Evolutionary conservation across 768 basidiomycete genomes (phyloP).

Genomic region (Trametes meyenii): DNA sequence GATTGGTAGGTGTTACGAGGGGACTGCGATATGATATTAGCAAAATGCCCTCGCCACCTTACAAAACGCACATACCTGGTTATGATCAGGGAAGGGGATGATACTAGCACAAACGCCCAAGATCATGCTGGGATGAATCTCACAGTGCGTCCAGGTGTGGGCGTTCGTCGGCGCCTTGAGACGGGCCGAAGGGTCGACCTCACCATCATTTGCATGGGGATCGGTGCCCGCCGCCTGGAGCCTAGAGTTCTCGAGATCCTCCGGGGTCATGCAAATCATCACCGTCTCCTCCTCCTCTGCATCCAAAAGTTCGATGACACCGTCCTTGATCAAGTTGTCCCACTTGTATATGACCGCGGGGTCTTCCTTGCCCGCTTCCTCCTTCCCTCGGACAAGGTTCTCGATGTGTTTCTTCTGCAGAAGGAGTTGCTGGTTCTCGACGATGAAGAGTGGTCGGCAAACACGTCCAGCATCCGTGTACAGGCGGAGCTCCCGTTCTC

Average conservation of each 20-base stretch:
- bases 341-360: conserved; percentile 67
- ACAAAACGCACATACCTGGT: conserved; percentile 68
- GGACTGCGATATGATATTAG: conserved; percentile 57
- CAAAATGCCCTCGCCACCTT: neutral
- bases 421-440: conserved; percentile 84
- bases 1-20: conserved; percentile 99
- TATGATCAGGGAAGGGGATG: conserved; percentile 99
- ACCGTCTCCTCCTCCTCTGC: conserved; percentile 99
- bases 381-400: conserved; percentile 61
- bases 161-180: conserved; percentile 83
- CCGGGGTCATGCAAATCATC: conserved; percentile 99
- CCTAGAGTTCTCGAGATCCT: conserved; percentile 88
- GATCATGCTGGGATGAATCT: conserved; percentile 99
- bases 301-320: conserved; percentile 92
- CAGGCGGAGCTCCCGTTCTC: conserved; percentile 90
- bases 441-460: conserved; percentile 96
- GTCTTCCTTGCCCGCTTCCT: conserved; percentile 60
- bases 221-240: conserved; percentile 62
- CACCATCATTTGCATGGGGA: conserved; percentile 59
- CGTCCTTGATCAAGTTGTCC: conserved; percentile 82
- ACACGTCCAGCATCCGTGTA: conserved; percentile 98
- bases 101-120: conserved; percentile 98
- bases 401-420: conserved; percentile 85
- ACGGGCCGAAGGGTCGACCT: conserved; percentile 86
- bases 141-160: conserved; percentile 98